Percentiles rank a stretch among this genome's conserved stretches.
Evolutionary conservation across 1,284 basidiomycete species (phyloP).

Genomic region (Pseudozyma sp.): DNA sequence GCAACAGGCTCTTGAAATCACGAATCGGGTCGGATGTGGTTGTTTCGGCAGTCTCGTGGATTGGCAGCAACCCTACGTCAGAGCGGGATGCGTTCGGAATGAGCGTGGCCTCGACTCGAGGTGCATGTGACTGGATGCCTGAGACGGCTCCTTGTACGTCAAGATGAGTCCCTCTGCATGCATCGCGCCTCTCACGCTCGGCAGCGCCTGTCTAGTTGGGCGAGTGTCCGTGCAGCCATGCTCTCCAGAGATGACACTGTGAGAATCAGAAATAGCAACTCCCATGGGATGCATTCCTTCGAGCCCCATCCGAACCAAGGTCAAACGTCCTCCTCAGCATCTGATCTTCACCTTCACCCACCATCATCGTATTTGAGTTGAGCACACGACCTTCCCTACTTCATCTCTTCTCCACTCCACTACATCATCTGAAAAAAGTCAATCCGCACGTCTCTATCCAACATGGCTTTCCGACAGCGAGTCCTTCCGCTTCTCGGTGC

Average conservation of each 20-base stretch:
- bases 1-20: too few relatives aligned
- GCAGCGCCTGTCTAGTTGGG: too few relatives aligned
- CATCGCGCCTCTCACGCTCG: neutral
- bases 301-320: too few relatives aligned
- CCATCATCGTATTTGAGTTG: too few relatives aligned
- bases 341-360: too few relatives aligned
- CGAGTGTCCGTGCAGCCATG: too few relatives aligned
- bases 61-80: slow-evolving; percentile 30
- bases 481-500: slow-evolving; percentile 44
- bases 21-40: neutral
- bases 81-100: slow-evolving; percentile 20
- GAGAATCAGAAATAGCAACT: too few relatives aligned
- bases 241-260: too few relatives aligned
- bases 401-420: slow-evolving; percentile 1
- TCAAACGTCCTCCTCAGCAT: too few relatives aligned
- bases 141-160: neutral
- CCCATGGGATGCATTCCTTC: too few relatives aligned
- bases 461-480: slow-evolving; percentile 50
- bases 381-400: too few relatives aligned
- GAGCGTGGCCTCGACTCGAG: neutral
- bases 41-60: neutral
- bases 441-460: neutral
- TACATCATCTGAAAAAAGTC: neutral
- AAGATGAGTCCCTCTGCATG: slow-evolving; percentile 40
- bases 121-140: neutral